A percentile compares a stretch with the other conserved stretches of the same genome.
Conservation (phyloP, 2,329 filamentous ascomycete species). For the Didymella glomerata region DNA sequence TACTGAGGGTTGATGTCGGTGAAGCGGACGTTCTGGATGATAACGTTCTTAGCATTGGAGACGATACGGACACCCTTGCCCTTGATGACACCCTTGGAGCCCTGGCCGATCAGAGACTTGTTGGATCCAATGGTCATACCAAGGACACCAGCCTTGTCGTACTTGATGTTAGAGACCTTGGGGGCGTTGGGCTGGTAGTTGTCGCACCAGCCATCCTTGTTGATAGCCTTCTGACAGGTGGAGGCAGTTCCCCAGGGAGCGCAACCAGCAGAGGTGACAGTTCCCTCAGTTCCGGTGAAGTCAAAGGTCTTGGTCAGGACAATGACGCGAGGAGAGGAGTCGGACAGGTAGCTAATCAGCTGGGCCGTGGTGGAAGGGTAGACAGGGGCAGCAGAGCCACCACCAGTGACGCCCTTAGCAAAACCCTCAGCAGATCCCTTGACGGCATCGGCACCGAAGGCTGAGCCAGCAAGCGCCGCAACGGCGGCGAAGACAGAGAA, state of each 20-base stretch:
- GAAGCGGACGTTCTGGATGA: constrained; percentile 57
- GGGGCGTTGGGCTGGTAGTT: constrained; percentile 66
- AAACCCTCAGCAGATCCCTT: constrained; percentile 40
- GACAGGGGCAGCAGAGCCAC: constrained; percentile 33
- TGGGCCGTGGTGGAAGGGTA: constrained; percentile 52
- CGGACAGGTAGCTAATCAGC: constrained; percentile 67
- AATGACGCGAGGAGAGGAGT: constrained; percentile 64
- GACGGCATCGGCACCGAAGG: constrained; percentile 49
- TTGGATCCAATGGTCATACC: constrained; percentile 64
- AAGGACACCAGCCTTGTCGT: constrained; percentile 62
- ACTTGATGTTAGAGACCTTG: constrained; percentile 53
- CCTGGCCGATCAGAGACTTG: constrained; percentile 66
- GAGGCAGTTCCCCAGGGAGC: constrained; percentile 62
- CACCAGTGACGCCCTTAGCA: constrained; percentile 48
- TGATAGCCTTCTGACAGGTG: constrained; percentile 67
- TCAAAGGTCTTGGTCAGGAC: constrained; percentile 65
- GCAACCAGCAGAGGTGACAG: constrained; percentile 62
- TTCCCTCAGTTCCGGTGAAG: constrained; percentile 65
- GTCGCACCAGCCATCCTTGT: constrained; percentile 64
- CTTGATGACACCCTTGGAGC: constrained; percentile 63
- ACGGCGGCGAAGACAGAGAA: constrained; percentile 30
- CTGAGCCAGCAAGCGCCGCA: constrained; percentile 30
- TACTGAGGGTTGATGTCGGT: constrained; percentile 52
- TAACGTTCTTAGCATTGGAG: constrained; percentile 60
- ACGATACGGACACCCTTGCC: constrained; percentile 64